phyloP scores from a whole-genome alignment of 345 rosid genomes.

The Gossypium australe region DNA sequence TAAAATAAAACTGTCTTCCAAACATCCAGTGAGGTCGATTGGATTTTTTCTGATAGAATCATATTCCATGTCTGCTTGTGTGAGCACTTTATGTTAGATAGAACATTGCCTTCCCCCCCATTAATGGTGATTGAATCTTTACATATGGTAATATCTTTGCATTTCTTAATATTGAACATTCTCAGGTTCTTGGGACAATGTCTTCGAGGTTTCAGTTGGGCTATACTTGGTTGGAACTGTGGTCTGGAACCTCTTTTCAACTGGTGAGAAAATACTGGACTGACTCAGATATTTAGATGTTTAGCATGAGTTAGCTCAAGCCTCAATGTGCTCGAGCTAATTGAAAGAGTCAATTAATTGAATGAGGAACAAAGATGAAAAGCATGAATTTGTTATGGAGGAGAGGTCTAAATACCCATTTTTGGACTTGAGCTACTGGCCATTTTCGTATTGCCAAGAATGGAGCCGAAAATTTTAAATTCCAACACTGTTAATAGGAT shows the following conservation, averaged over 20 bases:
- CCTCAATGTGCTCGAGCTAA: conserved; percentile 15
- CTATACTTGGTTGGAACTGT: conserved; percentile 81
- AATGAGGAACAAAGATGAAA: background rate
- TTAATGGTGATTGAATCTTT: background rate
- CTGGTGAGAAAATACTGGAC: conserved; percentile 83
- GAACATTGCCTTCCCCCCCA: background rate
- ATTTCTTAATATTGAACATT: background rate
- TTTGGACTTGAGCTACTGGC: conserved; percentile 15
- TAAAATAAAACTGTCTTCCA: background rate
- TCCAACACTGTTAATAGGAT: too few species aligned
- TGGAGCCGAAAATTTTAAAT: background rate
- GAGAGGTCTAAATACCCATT: background rate
- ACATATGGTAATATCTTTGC: background rate
- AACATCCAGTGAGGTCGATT: background rate
- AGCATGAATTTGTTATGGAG: background rate
- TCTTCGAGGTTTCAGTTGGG: conserved; percentile 81
- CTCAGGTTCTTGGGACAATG: conserved; percentile 95
- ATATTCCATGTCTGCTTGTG: background rate
- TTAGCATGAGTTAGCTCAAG: conserved; percentile 5
- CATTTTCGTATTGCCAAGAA: conserved; percentile 14
- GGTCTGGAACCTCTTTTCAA: conserved; percentile 81
- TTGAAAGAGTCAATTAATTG: conserved; percentile 1
- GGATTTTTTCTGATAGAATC: background rate
- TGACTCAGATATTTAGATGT: conserved; percentile 23
- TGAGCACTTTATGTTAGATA: background rate